Evolutionary conservation across 495 filamentous ascomycete species (phyloP).

Genomic region (Daldinia childiae): DNA sequence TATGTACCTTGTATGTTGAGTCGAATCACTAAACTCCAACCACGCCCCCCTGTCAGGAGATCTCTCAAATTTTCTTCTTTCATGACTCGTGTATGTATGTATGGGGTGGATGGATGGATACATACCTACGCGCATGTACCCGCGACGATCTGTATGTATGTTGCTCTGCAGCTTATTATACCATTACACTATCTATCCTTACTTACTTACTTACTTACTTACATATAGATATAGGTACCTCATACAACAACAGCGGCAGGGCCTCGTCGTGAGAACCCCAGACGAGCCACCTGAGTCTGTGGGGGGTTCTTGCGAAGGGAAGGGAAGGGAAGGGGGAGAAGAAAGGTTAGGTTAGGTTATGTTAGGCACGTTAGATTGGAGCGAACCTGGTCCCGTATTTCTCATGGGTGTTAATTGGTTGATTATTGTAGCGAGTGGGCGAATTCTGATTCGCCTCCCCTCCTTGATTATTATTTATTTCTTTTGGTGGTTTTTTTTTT

Average conservation of each 20-base stretch:
- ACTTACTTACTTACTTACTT: conserved; percentile 1
- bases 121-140: conserved; percentile 11
- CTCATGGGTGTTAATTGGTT: conserved; percentile 34
- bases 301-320: conserved; percentile 19
- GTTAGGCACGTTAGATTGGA: conserved; percentile 17
- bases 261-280: conserved; percentile 18
- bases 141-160: conserved; percentile 40
- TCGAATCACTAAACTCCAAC: background rate
- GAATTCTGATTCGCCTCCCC: conserved; percentile 43
- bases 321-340: background rate
- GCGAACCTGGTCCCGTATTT: conserved; percentile 13
- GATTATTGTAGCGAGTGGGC: conserved; percentile 37
- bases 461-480: conserved; percentile 19
- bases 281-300: conserved; percentile 12
- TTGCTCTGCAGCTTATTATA: conserved; percentile 40
- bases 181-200: conserved; percentile 38
- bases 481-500: conserved; percentile 3
- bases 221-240: background rate
- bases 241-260: background rate
- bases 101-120: background rate
- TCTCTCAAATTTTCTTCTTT: conserved; percentile 18
- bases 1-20: background rate
- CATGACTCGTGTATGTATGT: conserved; percentile 25
- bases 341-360: no score
- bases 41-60: conserved; percentile 27